Percentiles rank a stretch among this genome's conserved stretches.
Evolutionary conservation across 306 rosid species (phyloP).

Genomic region (Alnus glutinosa): DNA sequence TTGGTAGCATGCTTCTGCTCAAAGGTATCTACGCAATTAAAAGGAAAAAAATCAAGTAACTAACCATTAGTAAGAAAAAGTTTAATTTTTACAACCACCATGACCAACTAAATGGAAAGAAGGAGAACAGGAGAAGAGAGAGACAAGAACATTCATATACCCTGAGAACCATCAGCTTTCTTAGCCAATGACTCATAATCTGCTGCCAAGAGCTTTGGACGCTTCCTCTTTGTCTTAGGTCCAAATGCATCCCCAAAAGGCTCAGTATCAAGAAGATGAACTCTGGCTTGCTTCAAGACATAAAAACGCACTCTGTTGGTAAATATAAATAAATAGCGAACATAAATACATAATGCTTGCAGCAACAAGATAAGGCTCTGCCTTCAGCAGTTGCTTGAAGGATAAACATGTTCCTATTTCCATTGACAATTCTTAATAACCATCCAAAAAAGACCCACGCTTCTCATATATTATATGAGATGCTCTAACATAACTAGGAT

Average conservation of each 20-base stretch:
- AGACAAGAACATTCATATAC: slow-evolving; percentile 33
- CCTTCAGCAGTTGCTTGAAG: slow-evolving; percentile 11
- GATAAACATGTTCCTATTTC: neutral
- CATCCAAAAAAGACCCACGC: neutral
- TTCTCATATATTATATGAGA: neutral
- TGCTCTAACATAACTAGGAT: no score
- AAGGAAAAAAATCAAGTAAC: slow-evolving; percentile 1
- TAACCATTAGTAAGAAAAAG: slow-evolving; percentile 17
- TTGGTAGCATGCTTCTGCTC: slow-evolving; percentile 56
- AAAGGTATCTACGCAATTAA: slow-evolving; percentile 53
- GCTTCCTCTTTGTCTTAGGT: slow-evolving; percentile 82
- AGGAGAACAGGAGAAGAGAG: neutral
- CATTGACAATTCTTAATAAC: neutral
- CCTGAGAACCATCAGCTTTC: slow-evolving; percentile 90
- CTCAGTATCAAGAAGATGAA: slow-evolving; percentile 91
- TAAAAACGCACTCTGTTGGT: slow-evolving; percentile 26
- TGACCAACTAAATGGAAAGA: neutral
- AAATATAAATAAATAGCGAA: neutral
- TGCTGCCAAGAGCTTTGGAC: slow-evolving; percentile 70
- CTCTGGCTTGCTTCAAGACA: slow-evolving; percentile 75
- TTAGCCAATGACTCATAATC: slow-evolving; percentile 78
- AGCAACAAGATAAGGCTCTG: neutral
- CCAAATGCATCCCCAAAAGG: slow-evolving; percentile 83
- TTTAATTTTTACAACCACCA: neutral
- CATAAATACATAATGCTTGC: neutral